Percentiles rank a stretch among this genome's conserved stretches.
Evolutionary conservation across 2,329 filamentous ascomycete genomes (phyloP).

Genomic region (Fusarium multiceps): DNA sequence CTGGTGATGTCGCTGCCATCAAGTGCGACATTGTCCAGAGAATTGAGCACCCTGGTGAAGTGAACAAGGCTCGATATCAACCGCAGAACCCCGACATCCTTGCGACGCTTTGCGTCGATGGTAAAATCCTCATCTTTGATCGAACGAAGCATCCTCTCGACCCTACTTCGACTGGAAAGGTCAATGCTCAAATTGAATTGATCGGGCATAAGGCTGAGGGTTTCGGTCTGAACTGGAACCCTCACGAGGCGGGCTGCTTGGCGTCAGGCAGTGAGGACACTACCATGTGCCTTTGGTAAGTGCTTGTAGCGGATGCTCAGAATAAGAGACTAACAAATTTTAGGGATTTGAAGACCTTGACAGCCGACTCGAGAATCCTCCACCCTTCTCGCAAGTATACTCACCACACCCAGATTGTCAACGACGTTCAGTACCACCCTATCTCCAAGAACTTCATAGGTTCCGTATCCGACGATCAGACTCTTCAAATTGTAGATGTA

Average conservation of each 20-base stretch:
- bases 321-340: slow-evolving; percentile 24
- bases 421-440: slow-evolving; percentile 96
- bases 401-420: slow-evolving; percentile 91
- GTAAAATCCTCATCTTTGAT: slow-evolving; percentile 92
- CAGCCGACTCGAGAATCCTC: slow-evolving; percentile 75
- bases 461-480: slow-evolving; percentile 94
- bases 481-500: slow-evolving; percentile 91
- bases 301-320: slow-evolving; percentile 7
- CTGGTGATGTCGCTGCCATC: slow-evolving; percentile 75
- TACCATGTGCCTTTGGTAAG: slow-evolving; percentile 90
- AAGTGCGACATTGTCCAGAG: slow-evolving; percentile 94
- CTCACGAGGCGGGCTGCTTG: slow-evolving; percentile 81
- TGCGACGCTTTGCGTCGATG: slow-evolving; percentile 89
- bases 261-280: slow-evolving; percentile 92
- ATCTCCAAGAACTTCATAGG: slow-evolving; percentile 87
- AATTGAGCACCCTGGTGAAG: slow-evolving; percentile 95
- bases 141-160: slow-evolving; percentile 89
- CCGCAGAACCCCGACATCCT: slow-evolving; percentile 98
- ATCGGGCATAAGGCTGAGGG: slow-evolving; percentile 88
- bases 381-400: slow-evolving; percentile 81
- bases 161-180: slow-evolving; percentile 70
- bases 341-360: slow-evolving; percentile 84
- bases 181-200: slow-evolving; percentile 86
- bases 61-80: slow-evolving; percentile 98
- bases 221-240: slow-evolving; percentile 93